Base-by-base conservation (phyloP, 176 grass and related monocot species). In the Hyparrhenia diplandra region DNA sequence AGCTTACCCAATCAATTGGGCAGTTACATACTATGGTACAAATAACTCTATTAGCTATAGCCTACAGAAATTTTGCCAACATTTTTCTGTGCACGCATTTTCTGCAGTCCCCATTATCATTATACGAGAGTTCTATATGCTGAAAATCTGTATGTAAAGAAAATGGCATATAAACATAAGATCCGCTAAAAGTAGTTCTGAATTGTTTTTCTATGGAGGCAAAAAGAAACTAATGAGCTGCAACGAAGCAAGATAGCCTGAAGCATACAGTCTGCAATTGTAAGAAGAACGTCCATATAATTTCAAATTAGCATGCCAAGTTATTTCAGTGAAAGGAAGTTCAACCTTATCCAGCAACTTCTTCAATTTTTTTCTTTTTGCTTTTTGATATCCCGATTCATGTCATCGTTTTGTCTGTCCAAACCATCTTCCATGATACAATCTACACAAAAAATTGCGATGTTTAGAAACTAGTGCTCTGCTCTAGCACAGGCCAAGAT, bases 331-430 rank as follows among this genome's bases (percentile, higher is more conserved):
- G 24, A 74, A 84, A 5, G 5, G 3, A 67, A 74, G 7, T 47
- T 75, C 58, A 60, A 98, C 96, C 92, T 98, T 98, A 67, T 87
- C 72, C 42, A 87, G 36, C 67, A 98, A 83, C 54, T 88, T 91
- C 67, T 88, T 84, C 79, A 98, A 76, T 49, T 91, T 91, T 77
- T 86, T 95, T n/a, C n/a, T 84, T 89, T 93, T 78, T 93, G 86
- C 29, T 87, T 84, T 41, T 75, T 79, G 29, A 98, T 74, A 73
- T 84, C 80, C 57, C 62, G 28, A 71, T 71, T 81, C 69, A 93
- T 89, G 65, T 95, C 82, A 47, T 64, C 77, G 36, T 98, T 98
- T 75, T 91, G 76, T 37, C 55, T 74, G 4, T 55, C 29, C 27
- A 93, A 85, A 87, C 60, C 82, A 67, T 77, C 65, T 81, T 77